These are phyloP conservation scores for Salvia miltiorrhiza DNA, from an alignment of 257 asterid species.

Conservation along the genomic window DNA sequence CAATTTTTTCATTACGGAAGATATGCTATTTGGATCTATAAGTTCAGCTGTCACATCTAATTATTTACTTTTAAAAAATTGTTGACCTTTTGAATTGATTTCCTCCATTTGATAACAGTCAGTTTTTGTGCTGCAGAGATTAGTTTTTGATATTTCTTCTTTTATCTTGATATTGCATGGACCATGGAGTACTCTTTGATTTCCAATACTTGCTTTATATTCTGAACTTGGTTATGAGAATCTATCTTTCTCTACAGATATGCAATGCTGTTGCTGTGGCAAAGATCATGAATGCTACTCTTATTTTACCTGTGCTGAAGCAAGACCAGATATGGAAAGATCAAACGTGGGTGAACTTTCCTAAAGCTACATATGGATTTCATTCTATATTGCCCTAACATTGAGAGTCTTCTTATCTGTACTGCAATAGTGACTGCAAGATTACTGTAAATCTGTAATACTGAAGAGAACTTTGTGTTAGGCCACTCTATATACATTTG, in stretches of 20 bases:
- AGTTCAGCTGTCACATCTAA: no score
- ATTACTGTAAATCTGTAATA: background rate
- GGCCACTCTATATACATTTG: background rate
- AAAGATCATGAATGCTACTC: constrained; percentile 93
- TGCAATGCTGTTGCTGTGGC: constrained; percentile 99
- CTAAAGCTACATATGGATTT: constrained; percentile 6
- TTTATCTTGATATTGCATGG: background rate
- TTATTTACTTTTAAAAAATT: no score
- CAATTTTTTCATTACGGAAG: no score
- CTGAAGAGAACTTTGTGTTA: background rate
- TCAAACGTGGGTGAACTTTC: constrained; percentile 79
- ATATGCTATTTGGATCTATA: no score
- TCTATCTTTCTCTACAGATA: constrained; percentile 46
- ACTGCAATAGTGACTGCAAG: background rate
- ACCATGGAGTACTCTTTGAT: background rate
- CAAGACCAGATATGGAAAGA: constrained; percentile 99
- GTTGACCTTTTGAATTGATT: no score
- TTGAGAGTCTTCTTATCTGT: background rate
- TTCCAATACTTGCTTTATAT: constrained; percentile 5
- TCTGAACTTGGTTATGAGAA: constrained; percentile 9
- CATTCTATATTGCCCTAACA: constrained; percentile 5
- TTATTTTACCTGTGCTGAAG: constrained; percentile 93
- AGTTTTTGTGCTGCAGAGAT: no score
- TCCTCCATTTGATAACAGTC: no score
- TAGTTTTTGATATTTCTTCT: no score